Conservation (phyloP, 140 eudicot species). For the Cichorium intybus region DNA sequence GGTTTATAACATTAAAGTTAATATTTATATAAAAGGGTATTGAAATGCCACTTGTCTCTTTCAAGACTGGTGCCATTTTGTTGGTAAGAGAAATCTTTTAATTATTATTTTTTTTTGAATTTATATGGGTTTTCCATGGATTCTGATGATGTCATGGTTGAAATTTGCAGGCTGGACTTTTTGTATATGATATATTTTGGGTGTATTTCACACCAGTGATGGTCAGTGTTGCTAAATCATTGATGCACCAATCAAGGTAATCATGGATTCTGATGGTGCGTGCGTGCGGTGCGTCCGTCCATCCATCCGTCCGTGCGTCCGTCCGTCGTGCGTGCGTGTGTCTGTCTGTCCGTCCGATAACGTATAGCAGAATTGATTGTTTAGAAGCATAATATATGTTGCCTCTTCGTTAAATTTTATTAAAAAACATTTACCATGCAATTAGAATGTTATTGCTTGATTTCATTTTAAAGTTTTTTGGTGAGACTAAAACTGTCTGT, state of each 20-base stretch:
- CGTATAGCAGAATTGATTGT: neutral
- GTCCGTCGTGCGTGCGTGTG: too few relatives aligned
- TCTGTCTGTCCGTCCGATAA: too few relatives aligned
- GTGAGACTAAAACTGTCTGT: too few relatives aligned
- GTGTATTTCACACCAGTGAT: conserved; percentile 96
- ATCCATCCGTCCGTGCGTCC: too few relatives aligned
- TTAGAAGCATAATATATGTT: neutral
- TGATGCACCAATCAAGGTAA: conserved; percentile 98
- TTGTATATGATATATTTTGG: conserved; percentile 94
- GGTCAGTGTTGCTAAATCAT: conserved; percentile 98
- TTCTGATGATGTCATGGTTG: conserved; percentile 20
- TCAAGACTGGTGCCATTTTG: conserved; percentile 92
- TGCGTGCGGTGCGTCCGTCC: too few relatives aligned
- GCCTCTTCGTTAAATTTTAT: too few relatives aligned
- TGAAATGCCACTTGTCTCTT: conserved; percentile 97
- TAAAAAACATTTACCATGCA: too few relatives aligned
- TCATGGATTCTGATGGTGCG: too few relatives aligned
- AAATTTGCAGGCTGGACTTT: conserved; percentile 81
- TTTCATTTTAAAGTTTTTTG: neutral
- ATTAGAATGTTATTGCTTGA: too few relatives aligned
- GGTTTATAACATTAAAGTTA: too few relatives aligned
- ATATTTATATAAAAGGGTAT: conserved; percentile 43
- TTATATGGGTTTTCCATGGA: conserved; percentile 1
- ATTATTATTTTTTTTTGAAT: neutral
- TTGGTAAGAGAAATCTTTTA: conserved; percentile 47